Percentiles rank a stretch among this genome's conserved stretches.
Evolutionary conservation across 495 filamentous ascomycete species (phyloP).

Genomic region (Penicillium canescens): DNA sequence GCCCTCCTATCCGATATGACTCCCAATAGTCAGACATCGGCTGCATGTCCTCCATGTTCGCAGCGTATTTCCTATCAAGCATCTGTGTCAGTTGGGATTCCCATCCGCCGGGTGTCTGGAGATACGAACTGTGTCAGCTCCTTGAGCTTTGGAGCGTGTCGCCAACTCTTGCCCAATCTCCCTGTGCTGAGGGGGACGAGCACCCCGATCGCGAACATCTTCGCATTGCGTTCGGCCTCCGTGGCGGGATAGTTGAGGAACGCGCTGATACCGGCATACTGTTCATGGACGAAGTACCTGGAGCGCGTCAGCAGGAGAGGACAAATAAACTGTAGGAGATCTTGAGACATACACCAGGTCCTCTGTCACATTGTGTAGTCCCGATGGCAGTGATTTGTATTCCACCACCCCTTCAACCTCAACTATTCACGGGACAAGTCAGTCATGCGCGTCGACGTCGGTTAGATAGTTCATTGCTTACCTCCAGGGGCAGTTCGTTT

Average conservation of each 20-base stretch:
- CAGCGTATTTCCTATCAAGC: constrained; percentile 32
- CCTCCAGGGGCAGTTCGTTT: constrained; percentile 66
- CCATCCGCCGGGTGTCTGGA: neutral
- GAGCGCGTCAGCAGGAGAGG: neutral
- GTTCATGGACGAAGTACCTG: constrained; percentile 84
- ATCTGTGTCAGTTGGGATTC: constrained; percentile 9
- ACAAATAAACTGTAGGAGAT: neutral
- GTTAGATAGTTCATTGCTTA: constrained; percentile 31
- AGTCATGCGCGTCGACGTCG: constrained; percentile 17
- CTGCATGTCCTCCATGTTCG: constrained; percentile 49
- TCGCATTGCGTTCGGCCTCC: constrained; percentile 77
- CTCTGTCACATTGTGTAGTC: constrained; percentile 82
- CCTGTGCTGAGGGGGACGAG: constrained; percentile 86
- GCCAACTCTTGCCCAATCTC: constrained; percentile 85
- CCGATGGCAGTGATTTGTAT: constrained; percentile 92
- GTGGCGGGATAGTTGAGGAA: constrained; percentile 84
- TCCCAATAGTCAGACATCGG: constrained; percentile 81
- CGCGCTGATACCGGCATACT: constrained; percentile 87
- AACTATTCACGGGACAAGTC: constrained; percentile 47
- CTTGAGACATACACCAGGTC: constrained; percentile 69
- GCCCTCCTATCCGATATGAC: constrained; percentile 55
- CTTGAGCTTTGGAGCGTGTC: constrained; percentile 76
- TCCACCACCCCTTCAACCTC: constrained; percentile 88
- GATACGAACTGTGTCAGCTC: constrained; percentile 65
- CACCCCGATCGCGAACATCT: constrained; percentile 88